Base-by-base conservation (phyloP, 176 grass and related monocot genomes). In the Elaeis guineensis region DNA sequence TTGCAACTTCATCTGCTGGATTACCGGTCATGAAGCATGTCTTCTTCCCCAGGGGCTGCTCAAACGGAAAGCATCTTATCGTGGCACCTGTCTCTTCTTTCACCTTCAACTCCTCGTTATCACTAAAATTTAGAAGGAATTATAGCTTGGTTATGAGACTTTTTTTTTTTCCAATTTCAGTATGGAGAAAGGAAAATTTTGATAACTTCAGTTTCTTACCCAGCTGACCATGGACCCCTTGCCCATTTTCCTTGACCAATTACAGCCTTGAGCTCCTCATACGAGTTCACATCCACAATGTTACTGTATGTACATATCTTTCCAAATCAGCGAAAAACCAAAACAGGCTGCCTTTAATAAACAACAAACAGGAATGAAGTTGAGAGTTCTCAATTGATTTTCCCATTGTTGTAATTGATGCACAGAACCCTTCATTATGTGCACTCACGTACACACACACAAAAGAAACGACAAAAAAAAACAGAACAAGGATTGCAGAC, bases 21-120 rank as follows among this genome's bases (percentile, higher is more conserved):
- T 92, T 92, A 65, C 84, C 88, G 62, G 84, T 98, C 84, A 98
- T 98, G 58, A 98, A 92, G 67, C 93, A 98, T 78, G 85, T 92
- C 76, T 89, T 92, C 50, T 19, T 58, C 51, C 87, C 87, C 69
- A 69, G 80, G 0, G 79, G 93, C 64, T 98, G 93, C 32, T 92
- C 84, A 21, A 98, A 98, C 0, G 93, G 93, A 71, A 86, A 98
- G 81, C 93, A 98, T 35, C 93, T 71, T 81, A 98, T 86, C 66
- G 93, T 98, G 17, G 93, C 87, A 7, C 84, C 79, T 12, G 93
- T 92, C 73, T 98, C 93, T 83, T 98, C 93, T 81, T 98, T 92
- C 75, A 92, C 87, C 66, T 86, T 98, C 52, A 90, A 63, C 79
- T 98, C 93, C 17, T 98, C 93, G 8, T 81, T 69, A 56, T 98